phyloP scores from a whole-genome alignment of 768 basidiomycete species.

The Rhodosporidiobolus sp. region DNA sequence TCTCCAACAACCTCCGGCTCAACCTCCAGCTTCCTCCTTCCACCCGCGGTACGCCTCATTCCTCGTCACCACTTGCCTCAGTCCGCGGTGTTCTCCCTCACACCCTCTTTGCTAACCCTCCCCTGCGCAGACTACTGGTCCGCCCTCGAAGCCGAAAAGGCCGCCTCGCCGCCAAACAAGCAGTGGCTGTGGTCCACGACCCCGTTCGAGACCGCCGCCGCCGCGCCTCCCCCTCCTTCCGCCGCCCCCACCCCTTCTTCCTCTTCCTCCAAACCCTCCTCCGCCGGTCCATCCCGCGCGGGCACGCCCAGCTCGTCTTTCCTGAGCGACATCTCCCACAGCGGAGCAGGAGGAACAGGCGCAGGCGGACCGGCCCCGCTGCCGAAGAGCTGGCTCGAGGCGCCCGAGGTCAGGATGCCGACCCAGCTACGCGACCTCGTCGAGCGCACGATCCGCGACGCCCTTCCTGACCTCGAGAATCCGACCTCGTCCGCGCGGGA shows the following conservation, averaged over 20 bases:
- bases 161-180: conserved; percentile 37
- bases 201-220: conserved; percentile 38
- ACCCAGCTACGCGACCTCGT: conserved; percentile 69
- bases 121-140: conserved; percentile 28
- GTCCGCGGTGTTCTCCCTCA: not conserved
- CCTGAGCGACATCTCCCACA: not conserved
- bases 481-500: conserved; percentile 56
- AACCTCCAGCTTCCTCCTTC: conserved; percentile 74
- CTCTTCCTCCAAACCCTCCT: not conserved
- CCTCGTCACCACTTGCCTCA: too few relatives aligned
- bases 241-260: not conserved
- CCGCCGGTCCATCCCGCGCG: not conserved
- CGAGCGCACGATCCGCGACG: conserved; percentile 76
- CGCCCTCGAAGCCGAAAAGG: conserved; percentile 36
- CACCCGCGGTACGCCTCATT: conserved; percentile 58
- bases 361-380: not conserved
- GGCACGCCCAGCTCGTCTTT: not conserved
- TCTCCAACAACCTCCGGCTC: conserved; percentile 48
- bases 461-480: conserved; percentile 49
- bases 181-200: conserved; percentile 38
- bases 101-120: not conserved
- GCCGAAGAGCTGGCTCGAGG: conserved; percentile 47
- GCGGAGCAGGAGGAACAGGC: too few relatives aligned
- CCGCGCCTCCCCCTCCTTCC: conserved; percentile 30
- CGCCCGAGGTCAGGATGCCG: conserved; percentile 78